Evolutionary conservation across 108 stramenopile genomes (phyloP).

Genomic region (Craspedostauros australis): DNA sequence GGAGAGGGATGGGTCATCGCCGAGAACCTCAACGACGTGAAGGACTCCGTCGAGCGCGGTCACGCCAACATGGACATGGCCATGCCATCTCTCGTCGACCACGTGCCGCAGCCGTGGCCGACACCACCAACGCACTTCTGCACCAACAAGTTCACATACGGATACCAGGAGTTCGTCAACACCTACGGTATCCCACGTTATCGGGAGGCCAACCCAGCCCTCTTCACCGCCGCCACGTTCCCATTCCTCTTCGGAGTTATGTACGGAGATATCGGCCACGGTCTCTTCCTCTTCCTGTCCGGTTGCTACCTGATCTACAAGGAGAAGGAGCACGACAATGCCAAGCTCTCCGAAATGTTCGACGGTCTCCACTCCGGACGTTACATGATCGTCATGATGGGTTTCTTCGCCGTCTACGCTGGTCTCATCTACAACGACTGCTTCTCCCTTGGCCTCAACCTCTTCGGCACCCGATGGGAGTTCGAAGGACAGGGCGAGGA

Average conservation of each 20-base stretch:
- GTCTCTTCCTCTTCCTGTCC: slow-evolving; percentile 74
- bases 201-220: slow-evolving; percentile 96
- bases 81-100: slow-evolving; percentile 85
- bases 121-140: slow-evolving; percentile 97
- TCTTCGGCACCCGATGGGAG: slow-evolving; percentile 86
- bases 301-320: slow-evolving; percentile 82
- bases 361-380: slow-evolving; percentile 83
- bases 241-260: slow-evolving; percentile 99
- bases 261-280: slow-evolving; percentile 99
- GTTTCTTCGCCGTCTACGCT: slow-evolving; percentile 93
- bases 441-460: slow-evolving; percentile 92
- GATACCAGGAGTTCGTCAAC: slow-evolving; percentile 97
- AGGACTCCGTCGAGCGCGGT: slow-evolving; percentile 65
- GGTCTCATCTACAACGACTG: slow-evolving; percentile 98
- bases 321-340: slow-evolving; percentile 67
- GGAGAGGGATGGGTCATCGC: slow-evolving; percentile 96
- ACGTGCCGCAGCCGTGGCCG: slow-evolving; percentile 86
- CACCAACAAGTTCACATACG: slow-evolving; percentile 92
- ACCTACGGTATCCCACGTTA: slow-evolving; percentile 98
- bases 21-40: slow-evolving; percentile 62
- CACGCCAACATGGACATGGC: slow-evolving; percentile 88
- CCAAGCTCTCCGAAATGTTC: slow-evolving; percentile 80
- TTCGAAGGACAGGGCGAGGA: slow-evolving; percentile 56
- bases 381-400: slow-evolving; percentile 98
- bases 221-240: slow-evolving; percentile 97